Evolutionary conservation across 805 yeast species (phyloP).

Genomic region (Blastobotrys attinorum): DNA sequence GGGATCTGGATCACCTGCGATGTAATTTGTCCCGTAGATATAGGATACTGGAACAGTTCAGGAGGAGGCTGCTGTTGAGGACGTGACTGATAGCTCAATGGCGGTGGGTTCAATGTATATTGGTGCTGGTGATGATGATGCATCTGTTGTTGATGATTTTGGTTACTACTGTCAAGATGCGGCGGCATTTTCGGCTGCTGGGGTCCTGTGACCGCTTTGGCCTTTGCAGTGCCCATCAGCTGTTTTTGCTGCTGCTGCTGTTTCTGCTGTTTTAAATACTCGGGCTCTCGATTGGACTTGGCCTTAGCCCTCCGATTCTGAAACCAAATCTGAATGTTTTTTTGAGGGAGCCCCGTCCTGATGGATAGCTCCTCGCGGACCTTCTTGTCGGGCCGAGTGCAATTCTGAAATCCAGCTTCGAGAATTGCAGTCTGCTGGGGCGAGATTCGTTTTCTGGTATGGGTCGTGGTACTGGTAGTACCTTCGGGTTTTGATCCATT

Average conservation of each 20-base stretch:
- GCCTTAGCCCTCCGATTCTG: slow-evolving; percentile 63
- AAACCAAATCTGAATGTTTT: slow-evolving; percentile 90
- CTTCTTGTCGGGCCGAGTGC: slow-evolving; percentile 69
- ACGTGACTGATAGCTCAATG: neutral
- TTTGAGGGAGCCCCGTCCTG: slow-evolving; percentile 68
- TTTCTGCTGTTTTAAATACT: neutral
- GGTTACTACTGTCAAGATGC: neutral
- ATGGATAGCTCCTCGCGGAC: slow-evolving; percentile 61
- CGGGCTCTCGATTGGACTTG: slow-evolving; percentile 48
- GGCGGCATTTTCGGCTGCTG: neutral
- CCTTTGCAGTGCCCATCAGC: slow-evolving; percentile 49
- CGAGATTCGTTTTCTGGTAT: slow-evolving; percentile 23
- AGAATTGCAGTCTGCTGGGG: slow-evolving; percentile 41
- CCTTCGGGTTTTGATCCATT: slow-evolving; percentile 3
- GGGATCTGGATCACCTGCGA: slow-evolving; percentile 7
- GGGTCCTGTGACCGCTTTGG: neutral
- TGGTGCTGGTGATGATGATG: slow-evolving; percentile 2
- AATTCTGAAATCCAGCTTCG: slow-evolving; percentile 59
- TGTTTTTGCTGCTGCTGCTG: slow-evolving; percentile 36
- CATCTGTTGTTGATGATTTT: too few relatives aligned
- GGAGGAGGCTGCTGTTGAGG: neutral
- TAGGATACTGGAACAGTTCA: slow-evolving; percentile 3
- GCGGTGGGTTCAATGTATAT: slow-evolving; percentile 5
- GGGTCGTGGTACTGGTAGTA: slow-evolving; percentile 1
- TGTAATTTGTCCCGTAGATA: slow-evolving; percentile 6